Conservation (phyloP, 805 yeast species). For the Nakazawaea wyomingensis region DNA sequence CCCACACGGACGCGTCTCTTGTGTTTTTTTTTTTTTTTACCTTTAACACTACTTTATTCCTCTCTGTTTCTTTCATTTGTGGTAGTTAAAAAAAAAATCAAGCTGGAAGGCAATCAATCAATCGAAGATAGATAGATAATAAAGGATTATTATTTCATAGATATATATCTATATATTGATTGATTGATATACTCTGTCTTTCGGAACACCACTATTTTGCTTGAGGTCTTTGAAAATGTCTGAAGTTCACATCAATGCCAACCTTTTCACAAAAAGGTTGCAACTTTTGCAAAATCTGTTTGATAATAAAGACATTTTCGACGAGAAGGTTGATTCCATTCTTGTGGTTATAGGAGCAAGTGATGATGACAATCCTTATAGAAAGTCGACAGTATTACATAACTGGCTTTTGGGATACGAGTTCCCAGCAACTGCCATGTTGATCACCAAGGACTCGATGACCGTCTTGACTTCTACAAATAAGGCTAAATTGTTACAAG, state of each 20-base stretch:
- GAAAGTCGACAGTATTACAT: slow-evolving; percentile 80
- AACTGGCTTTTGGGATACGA: slow-evolving; percentile 93
- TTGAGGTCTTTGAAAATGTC: slow-evolving; percentile 34
- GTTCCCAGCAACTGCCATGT: slow-evolving; percentile 85
- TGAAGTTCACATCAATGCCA: slow-evolving; percentile 51
- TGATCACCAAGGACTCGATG: slow-evolving; percentile 53
- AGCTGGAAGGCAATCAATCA: neutral
- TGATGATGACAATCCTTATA: slow-evolving; percentile 85
- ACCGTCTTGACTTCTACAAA: slow-evolving; percentile 74
- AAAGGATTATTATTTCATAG: too few species aligned
- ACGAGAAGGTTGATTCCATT: slow-evolving; percentile 39
- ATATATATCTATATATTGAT: too few species aligned
- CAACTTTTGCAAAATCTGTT: slow-evolving; percentile 34
- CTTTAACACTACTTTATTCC: too few species aligned
- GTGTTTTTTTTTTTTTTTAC: too few species aligned
- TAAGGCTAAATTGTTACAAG: slow-evolving; percentile 74
- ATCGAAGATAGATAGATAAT: too few species aligned
- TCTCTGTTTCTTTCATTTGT: too few species aligned
- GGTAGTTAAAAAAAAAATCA: too few species aligned
- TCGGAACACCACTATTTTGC: neutral
- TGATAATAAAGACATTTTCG: slow-evolving; percentile 27
- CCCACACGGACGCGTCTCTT: too few species aligned
- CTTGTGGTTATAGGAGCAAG: slow-evolving; percentile 77
- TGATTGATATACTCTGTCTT: neutral
- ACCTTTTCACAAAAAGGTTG: slow-evolving; percentile 48